These are phyloP conservation scores for Viola pubescens DNA, from an alignment of 441 rosid species.

Conservation along the genomic window DNA sequence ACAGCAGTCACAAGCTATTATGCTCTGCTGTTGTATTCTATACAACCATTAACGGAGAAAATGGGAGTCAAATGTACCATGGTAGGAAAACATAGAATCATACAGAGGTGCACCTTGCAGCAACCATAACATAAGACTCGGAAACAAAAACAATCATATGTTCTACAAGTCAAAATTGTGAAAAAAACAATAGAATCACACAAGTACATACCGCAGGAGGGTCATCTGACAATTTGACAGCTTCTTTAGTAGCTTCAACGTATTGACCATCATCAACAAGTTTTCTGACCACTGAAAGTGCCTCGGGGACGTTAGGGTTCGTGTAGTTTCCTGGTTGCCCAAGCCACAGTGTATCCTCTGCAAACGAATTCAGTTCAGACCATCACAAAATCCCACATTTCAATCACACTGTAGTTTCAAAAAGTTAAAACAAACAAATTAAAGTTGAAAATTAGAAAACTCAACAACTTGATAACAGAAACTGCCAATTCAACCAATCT, in stretches of 20 bases:
- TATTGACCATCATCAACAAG: constrained; percentile 60
- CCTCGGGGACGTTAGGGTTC: constrained; percentile 53
- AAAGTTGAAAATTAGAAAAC: no score
- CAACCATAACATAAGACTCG: no score
- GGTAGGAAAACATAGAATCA: no score
- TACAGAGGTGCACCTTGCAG: no score
- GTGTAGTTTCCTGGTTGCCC: constrained; percentile 71
- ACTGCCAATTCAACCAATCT: no score
- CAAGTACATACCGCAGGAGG: constrained; percentile 50
- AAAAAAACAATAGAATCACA: no score
- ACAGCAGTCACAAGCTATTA: background rate
- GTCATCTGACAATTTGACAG: constrained; percentile 54
- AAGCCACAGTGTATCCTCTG: constrained; percentile 91
- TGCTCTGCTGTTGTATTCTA: background rate
- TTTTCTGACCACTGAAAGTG: constrained; percentile 55
- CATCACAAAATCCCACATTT: no score
- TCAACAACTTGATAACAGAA: no score
- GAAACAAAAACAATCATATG: no score
- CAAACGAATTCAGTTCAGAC: constrained; percentile 11
- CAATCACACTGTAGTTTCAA: background rate
- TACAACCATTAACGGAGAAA: no score
- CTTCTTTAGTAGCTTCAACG: constrained; percentile 62
- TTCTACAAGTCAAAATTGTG: no score
- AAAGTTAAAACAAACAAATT: background rate
- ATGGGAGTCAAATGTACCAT: no score